phyloP scores from a whole-genome alignment of 192 early-diverging fungal species.

The Coemansia sp. region DNA sequence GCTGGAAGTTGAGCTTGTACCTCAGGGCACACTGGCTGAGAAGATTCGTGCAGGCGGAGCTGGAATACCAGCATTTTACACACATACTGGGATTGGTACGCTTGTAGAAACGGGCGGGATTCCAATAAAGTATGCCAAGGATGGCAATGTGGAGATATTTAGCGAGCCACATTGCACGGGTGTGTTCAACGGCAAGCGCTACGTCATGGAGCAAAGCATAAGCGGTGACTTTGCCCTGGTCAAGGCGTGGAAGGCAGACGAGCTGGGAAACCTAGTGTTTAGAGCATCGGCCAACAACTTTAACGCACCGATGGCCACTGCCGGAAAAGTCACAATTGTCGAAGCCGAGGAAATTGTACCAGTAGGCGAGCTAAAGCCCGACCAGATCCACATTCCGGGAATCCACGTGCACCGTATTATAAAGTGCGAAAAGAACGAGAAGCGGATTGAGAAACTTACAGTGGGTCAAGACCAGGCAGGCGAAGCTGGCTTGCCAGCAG shows the following conservation, averaged over 20 bases:
- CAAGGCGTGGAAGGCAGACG: constrained; percentile 79
- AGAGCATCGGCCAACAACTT: constrained; percentile 70
- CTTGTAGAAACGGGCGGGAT: constrained; percentile 64
- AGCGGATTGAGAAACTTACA: constrained; percentile 62
- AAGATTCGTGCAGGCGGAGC: constrained; percentile 72
- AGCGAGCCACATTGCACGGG: constrained; percentile 60
- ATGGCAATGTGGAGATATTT: constrained; percentile 56
- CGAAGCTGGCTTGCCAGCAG: constrained; percentile 15
- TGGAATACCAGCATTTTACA: constrained; percentile 71
- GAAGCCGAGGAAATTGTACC: constrained; percentile 75
- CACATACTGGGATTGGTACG: constrained; percentile 66
- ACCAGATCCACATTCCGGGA: constrained; percentile 70
- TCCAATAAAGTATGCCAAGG: constrained; percentile 63
- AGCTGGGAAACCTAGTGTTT: constrained; percentile 67
- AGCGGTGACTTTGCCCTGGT: constrained; percentile 68
- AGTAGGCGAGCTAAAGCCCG: constrained; percentile 60
- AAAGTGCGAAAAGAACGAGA: constrained; percentile 63
- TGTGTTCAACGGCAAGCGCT: constrained; percentile 59
- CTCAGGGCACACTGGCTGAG: constrained; percentile 73
- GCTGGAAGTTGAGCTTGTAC: constrained; percentile 69
- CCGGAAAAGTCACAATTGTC: constrained; percentile 65
- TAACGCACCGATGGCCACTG: constrained; percentile 69
- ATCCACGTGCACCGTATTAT: constrained; percentile 70
- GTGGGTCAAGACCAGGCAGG: constrained; percentile 12
- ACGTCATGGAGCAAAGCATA: constrained; percentile 71